Percentiles rank a stretch among this genome's conserved stretches.
phyloP scores from a whole-genome alignment of 2,329 filamentous ascomycete genomes.

The Alternaria triticimaculans region DNA sequence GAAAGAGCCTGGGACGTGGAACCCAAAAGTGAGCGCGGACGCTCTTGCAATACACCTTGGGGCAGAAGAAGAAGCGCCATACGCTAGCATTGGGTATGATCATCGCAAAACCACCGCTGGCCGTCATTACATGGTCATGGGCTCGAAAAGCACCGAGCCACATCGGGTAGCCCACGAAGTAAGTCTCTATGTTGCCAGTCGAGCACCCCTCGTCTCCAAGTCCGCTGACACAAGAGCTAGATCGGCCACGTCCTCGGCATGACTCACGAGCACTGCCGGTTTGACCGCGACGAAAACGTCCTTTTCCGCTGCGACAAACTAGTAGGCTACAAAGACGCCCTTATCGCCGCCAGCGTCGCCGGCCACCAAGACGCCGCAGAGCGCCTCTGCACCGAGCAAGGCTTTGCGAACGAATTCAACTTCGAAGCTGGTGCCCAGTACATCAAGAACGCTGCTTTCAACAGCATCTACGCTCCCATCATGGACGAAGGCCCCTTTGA shows the following conservation, averaged over 20 bases:
- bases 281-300: conserved; percentile 2
- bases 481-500: neutral
- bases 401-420: neutral
- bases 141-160: neutral
- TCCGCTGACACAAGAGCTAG: neutral
- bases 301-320: conserved; percentile 4
- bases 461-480: neutral
- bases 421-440: neutral
- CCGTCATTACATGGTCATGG: neutral
- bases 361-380: neutral
- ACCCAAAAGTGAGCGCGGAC: neutral
- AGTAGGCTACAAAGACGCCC: neutral
- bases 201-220: neutral
- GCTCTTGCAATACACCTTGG: neutral
- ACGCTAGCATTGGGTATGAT: neutral
- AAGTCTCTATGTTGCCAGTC: neutral
- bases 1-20: neutral
- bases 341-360: neutral
- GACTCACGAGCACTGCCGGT: conserved; percentile 7
- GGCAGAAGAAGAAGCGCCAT: neutral
- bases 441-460: neutral
- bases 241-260: conserved; percentile 5
- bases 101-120: neutral
- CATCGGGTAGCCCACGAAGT: conserved; percentile 1
- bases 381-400: neutral